Evolutionary conservation across 75 land plant species (phyloP).

Genomic region (Adiantum capillusveneris): DNA sequence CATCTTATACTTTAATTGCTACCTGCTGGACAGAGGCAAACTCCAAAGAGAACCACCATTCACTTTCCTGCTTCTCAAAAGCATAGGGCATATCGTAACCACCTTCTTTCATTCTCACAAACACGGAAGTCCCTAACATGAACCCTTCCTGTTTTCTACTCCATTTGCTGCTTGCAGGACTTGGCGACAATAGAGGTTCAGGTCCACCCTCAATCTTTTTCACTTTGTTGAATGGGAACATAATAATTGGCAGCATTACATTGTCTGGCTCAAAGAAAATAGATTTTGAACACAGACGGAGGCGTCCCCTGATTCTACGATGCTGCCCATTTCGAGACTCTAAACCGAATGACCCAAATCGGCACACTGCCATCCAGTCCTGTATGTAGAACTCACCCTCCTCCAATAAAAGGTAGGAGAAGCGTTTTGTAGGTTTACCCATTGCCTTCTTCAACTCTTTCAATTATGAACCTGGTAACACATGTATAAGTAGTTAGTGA

Average conservation of each 20-base stretch:
- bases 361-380: slow-evolving; percentile 42
- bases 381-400: slow-evolving; percentile 42
- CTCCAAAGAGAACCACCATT: slow-evolving; percentile 38
- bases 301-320: slow-evolving; percentile 24
- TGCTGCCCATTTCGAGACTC: slow-evolving; percentile 13
- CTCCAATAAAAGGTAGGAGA: slow-evolving; percentile 35
- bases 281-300: slow-evolving; percentile 35
- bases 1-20: too few relatives aligned
- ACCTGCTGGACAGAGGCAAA: slow-evolving; percentile 27
- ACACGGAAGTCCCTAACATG: slow-evolving; percentile 22
- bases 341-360: slow-evolving; percentile 6
- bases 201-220: slow-evolving; percentile 24
- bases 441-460: background rate
- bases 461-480: background rate
- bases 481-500: too few relatives aligned
- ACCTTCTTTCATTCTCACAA: slow-evolving; percentile 38
- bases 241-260: slow-evolving; percentile 26
- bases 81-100: slow-evolving; percentile 38
- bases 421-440: slow-evolving; percentile 16
- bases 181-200: slow-evolving; percentile 16
- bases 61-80: slow-evolving; percentile 34
- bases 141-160: slow-evolving; percentile 32
- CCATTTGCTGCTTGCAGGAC: slow-evolving; percentile 14
- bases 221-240: slow-evolving; percentile 35
- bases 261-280: slow-evolving; percentile 40